Conservation (phyloP, 2,329 filamentous ascomycete genomes). For the Claviceps digitariae region DNA sequence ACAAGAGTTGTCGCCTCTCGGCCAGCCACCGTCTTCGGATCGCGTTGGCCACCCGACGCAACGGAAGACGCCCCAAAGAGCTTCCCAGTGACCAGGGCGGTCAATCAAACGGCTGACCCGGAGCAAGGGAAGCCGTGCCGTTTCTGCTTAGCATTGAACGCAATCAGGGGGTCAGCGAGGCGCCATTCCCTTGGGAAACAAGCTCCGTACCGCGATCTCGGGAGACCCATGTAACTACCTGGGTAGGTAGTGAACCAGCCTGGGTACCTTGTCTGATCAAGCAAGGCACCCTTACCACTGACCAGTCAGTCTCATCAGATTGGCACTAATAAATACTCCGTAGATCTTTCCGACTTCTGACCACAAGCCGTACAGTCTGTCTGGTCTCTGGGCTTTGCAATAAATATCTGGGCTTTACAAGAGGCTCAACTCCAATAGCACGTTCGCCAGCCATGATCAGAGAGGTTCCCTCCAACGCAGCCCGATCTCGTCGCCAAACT, state of each 20-base stretch:
- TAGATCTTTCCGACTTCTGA: neutral
- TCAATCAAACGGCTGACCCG: neutral
- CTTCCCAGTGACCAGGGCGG: neutral
- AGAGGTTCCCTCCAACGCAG: neutral
- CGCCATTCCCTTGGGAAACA: neutral
- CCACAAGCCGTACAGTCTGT: too few species aligned
- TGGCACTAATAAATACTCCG: neutral
- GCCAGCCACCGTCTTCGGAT: neutral
- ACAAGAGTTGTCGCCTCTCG: too few species aligned
- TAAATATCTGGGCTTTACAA: too few species aligned
- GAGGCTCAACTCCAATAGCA: neutral
- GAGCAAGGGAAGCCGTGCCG: neutral
- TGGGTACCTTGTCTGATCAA: neutral
- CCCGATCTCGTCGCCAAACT: neutral
- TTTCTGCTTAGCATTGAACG: neutral
- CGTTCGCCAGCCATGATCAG: neutral
- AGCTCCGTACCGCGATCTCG: neutral
- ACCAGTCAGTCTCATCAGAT: neutral
- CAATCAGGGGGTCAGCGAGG: neutral
- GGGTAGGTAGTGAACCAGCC: neutral
- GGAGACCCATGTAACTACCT: neutral
- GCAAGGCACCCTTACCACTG: neutral
- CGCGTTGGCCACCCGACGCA: neutral
- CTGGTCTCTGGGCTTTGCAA: too few species aligned
- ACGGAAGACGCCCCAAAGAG: neutral